Base-by-base conservation (phyloP, 2,329 filamentous ascomycete genomes). In the Lachnellula hyalina region DNA sequence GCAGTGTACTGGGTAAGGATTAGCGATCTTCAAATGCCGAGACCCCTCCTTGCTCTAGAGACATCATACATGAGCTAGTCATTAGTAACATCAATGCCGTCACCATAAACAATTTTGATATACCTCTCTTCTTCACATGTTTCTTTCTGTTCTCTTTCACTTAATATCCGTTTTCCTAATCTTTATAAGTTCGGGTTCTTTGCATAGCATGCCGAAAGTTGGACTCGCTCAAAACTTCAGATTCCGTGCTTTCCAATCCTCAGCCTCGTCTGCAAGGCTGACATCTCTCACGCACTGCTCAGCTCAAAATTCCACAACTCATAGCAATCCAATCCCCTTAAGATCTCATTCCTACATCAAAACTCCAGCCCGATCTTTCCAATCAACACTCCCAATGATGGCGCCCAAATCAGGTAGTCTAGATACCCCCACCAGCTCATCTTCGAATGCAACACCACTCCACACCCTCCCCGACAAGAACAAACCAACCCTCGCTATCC, bases 401-500 rank as follows among this genome's bases (percentile, higher is more conserved):
- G 36, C 49, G 17, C 25, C 49, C 34, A 17, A 25, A 44, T 45
- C 25, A 44, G 25, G 6, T 9, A 51, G 40, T 19, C 36, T 45
- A 51, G n/a, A 12, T 19, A 23, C 32, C 12, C 19, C 40, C 40
- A 19, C 40, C n/a, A 21, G 25, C 23, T 19, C 36, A 35, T 32
- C 41, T 28, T 25, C 51, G 17, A 42, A 12, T 21, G 28, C 23
- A 28, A 21, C 41, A 21, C 19, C 8, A 21, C 19, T 28, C 36
- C 34, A 28, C 21, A 5, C 15, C 34, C 28, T 32, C 19, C 6
- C 25, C 36, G 28, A 35, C 14, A 21, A 40, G 34, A 35, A 15
- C 15, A 61, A 61, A 34, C 55, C 52, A 14, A 59, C 54, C 1
- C 28, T 61, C 2, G 56, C 44, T 2, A 62, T 74, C 45, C 66